These are phyloP conservation scores for Auriculariales sp. DNA, from an alignment of 768 basidiomycete genomes.

Conservation along the genomic window DNA sequence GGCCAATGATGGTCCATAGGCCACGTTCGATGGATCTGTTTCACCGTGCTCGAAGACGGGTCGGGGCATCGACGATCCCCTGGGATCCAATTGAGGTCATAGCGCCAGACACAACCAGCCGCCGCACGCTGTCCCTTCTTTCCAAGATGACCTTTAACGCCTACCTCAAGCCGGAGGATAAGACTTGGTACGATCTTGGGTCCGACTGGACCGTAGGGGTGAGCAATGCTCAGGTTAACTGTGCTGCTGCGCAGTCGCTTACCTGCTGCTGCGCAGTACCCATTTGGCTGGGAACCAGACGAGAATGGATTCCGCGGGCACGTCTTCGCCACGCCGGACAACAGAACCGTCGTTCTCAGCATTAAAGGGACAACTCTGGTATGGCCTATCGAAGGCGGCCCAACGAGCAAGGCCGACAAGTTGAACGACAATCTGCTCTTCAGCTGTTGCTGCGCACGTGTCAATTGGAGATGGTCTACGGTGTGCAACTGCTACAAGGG, in stretches of 20 bases:
- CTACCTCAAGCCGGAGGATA: conserved; percentile 35
- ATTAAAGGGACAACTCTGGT: conserved; percentile 88
- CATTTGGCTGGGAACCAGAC: conserved; percentile 83
- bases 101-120: conserved; percentile 59
- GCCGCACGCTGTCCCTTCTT: conserved; percentile 56
- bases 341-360: conserved; percentile 73
- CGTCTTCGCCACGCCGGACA: conserved; percentile 67
- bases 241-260: too few relatives aligned
- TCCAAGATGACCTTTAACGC: conserved; percentile 88
- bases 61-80: conserved; percentile 23
- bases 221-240: too few relatives aligned
- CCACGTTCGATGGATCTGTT: conserved; percentile 29
- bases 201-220: conserved; percentile 39
- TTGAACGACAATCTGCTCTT: conserved; percentile 91
- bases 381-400: conserved; percentile 55
- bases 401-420: conserved; percentile 81
- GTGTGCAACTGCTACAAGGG: conserved; percentile 82
- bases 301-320: conserved; percentile 90
- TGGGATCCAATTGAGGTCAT: conserved; percentile 56
- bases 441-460: conserved; percentile 89
- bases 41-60: conserved; percentile 19
- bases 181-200: conserved; percentile 59
- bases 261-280: too few relatives aligned
- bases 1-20: conserved; percentile 24
- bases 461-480: conserved; percentile 87